These are phyloP conservation scores for Tubosaeta sp. DNA, from an alignment of 768 basidiomycete species.

Conservation along the genomic window DNA sequence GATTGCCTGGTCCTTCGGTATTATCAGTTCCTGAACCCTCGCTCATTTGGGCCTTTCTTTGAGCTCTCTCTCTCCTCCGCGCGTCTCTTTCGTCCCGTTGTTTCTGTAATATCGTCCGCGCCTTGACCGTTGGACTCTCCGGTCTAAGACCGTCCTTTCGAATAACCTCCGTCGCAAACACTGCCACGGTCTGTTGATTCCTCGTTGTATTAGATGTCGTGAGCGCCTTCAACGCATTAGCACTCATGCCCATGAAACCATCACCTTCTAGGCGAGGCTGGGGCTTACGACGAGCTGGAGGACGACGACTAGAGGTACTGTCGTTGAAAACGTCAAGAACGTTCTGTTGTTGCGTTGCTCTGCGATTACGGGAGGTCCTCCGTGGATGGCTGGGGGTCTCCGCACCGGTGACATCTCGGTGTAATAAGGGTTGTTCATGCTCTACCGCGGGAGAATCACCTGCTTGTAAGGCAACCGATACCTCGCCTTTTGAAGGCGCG, in stretches of 20 bases:
- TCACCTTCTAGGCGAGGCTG: constrained; percentile 33
- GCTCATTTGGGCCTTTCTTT: constrained; percentile 50
- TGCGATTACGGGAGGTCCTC: constrained; percentile 51
- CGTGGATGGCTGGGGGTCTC: constrained; percentile 28
- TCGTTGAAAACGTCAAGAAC: constrained; percentile 37
- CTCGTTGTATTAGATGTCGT: constrained; percentile 67
- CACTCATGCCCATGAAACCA: constrained; percentile 62
- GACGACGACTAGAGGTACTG: constrained; percentile 25
- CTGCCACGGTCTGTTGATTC: constrained; percentile 64
- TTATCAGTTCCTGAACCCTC: constrained; percentile 28
- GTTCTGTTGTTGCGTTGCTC: constrained; percentile 33
- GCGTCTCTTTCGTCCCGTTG: constrained; percentile 58
- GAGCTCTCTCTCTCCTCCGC: constrained; percentile 55
- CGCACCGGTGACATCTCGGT: constrained; percentile 9
- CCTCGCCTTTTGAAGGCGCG: background rate
- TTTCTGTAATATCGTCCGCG: constrained; percentile 62
- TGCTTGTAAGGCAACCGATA: background rate
- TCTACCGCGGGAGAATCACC: constrained; percentile 10
- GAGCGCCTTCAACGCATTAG: constrained; percentile 62
- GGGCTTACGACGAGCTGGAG: constrained; percentile 43
- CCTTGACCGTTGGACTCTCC: constrained; percentile 74
- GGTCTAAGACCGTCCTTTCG: constrained; percentile 67
- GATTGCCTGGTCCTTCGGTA: constrained; percentile 23
- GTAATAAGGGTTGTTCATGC: constrained; percentile 4
- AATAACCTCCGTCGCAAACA: constrained; percentile 66